Conservation (phyloP, 2,329 filamentous ascomycete genomes). For the Arthrobotrys iridis region DNA sequence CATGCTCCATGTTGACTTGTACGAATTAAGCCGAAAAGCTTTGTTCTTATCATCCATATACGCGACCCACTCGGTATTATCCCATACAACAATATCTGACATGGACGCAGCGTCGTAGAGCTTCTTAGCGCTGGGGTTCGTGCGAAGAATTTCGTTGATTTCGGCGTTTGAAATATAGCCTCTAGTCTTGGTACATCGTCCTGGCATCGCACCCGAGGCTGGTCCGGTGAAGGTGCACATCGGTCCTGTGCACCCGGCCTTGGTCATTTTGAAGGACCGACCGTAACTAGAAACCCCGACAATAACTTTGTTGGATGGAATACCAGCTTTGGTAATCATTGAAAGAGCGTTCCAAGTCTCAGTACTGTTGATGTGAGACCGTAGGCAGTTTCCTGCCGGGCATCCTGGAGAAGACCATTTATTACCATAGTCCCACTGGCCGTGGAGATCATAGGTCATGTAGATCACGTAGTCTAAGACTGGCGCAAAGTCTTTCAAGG, state of each 20-base stretch:
- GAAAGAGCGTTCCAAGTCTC: constrained; percentile 55
- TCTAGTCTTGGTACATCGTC: constrained; percentile 58
- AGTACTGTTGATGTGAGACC: constrained; percentile 55
- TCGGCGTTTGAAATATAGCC: constrained; percentile 61
- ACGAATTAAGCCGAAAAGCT: background rate
- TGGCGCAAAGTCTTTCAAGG: constrained; percentile 59
- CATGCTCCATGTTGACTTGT: constrained; percentile 3
- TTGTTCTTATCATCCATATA: constrained; percentile 56
- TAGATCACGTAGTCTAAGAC: constrained; percentile 60
- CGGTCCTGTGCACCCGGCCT: constrained; percentile 58
- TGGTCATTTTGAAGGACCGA: constrained; percentile 60
- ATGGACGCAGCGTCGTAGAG: constrained; percentile 25
- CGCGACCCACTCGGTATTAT: constrained; percentile 59
- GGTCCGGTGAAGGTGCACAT: constrained; percentile 58
- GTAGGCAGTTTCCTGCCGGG: constrained; percentile 48
- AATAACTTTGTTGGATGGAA: constrained; percentile 60
- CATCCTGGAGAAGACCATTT: constrained; percentile 29
- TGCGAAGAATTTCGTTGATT: constrained; percentile 56
- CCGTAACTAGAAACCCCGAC: constrained; percentile 61
- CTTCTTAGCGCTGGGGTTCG: constrained; percentile 48
- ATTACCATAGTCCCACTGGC: constrained; percentile 29
- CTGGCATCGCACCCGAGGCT: constrained; percentile 56
- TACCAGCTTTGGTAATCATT: constrained; percentile 46
- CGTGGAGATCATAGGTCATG: constrained; percentile 33
- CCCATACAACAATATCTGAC: constrained; percentile 54